Evolutionary conservation across 2,329 filamentous ascomycete genomes (phyloP), one percentile per base, ranked within the genome.

Genomic region (Verticillium nubilum): DNA sequence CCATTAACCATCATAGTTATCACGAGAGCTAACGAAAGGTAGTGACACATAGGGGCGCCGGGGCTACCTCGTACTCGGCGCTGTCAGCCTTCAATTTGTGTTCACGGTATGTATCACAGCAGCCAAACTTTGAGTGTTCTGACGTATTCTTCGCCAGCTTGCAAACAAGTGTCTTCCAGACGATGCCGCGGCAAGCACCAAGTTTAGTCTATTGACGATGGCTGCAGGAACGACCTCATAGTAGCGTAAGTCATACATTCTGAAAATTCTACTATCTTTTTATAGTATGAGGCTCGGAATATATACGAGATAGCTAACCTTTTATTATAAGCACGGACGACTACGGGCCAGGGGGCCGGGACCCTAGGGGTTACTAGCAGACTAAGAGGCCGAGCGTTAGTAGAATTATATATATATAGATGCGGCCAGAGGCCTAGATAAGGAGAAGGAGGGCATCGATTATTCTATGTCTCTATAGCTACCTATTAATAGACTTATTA

Each of bases 151-250:
- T 42, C 35, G 12, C 9, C 10, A 47, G 42, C 42, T 64, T n/a
- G 61, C 60, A 10, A 63, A 63, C 60, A 63, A 63, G 54, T 63
- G 63, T 28, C 53, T 64, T 13, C 60, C 59, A 4, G 62, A 65
- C 28, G 26, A 58, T 17, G 23, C 62, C 15, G 12, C 5, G 15
- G 28, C 55, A 1, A 47, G 58, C 5, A 55, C 58, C 28, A 65
- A 65, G 42, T 65, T 57, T 35, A 62, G 56, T 3, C 31, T 65
- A n/a, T 26, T 65, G 15, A 64, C 56, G 1, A 55, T 65, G 59
- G 62, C 62, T 28, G 58, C 59, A 26, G 62, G 59, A 5, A 65
- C 63, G 0, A 64, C 62, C 54, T 63, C 60, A 23, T 65, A 62
- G 63, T 65, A 60, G 62, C 63, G 61, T 62, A 58, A 50, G 61